Base-by-base conservation (phyloP, 805 yeast genomes). In the Candida montana region DNA sequence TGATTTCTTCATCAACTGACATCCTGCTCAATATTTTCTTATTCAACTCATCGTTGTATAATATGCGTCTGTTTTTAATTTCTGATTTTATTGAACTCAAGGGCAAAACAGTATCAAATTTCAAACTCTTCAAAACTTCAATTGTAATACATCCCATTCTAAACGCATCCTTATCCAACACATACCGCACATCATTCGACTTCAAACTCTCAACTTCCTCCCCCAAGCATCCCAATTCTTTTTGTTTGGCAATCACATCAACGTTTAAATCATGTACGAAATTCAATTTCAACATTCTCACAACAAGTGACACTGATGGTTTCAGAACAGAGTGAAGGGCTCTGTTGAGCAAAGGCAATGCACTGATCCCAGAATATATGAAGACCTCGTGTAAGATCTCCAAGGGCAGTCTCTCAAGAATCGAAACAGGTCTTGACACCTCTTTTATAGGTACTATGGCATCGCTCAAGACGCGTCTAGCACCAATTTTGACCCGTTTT, bases 311-410 rank as follows among this genome's bases (percentile, higher is more conserved):
- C 5, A 41, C 45, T 3, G 61, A 48, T 13, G 70, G 59, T 9
- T 55, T 41, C 9, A 58, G 52, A 13, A 47, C 49, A 7, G 20
- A 23, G 31, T 60, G 46, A 10, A 74, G 45, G 15, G 41, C 37
- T 33, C 51, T 59, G 43, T 64, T 66, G 1, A 62, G 55, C 12
- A 67, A 52, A 0, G 73, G 67, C 5, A 75, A 57, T 4, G 42
- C 29, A 9, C 64, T 54, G n/a, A 65, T 54, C 2, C 68, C 69
- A 3, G 72, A 55, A n/a, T 48, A 46, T 3, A 65, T 50, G 49
- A 71, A 68, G 9, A 76, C 64, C 31, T 52, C 52, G 20, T 57
- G 63, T 2, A 74, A 44, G 2, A 76, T 40, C 42, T 75, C 79
- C 3, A 53, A 40, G 2, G 81, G 80, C 11, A 75, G 54, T 12